Conservation (phyloP, 2,329 filamentous ascomycete genomes). For the Dothideomycetes sp. region DNA sequence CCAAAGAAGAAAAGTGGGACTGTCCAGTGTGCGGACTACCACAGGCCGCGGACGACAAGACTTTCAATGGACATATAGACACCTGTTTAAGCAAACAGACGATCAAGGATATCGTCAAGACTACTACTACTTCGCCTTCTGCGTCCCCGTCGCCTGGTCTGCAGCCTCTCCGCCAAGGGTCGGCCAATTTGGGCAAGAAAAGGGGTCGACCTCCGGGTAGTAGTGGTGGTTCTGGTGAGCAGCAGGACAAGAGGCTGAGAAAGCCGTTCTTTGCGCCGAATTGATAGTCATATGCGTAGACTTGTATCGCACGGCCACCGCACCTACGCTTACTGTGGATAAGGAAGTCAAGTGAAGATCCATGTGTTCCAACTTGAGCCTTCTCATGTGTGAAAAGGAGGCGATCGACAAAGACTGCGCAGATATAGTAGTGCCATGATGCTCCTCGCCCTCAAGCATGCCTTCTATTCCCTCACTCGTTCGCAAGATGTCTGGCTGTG, state of each 20-base stretch:
- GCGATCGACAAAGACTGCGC: too few species aligned
- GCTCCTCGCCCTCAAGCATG: too few species aligned
- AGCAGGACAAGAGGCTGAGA: background rate
- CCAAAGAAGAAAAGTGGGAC: conserved; percentile 50
- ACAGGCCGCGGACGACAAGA: conserved; percentile 61
- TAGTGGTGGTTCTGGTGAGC: background rate
- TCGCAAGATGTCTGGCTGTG: too few species aligned
- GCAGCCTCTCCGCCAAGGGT: conserved; percentile 8
- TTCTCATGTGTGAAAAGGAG: too few species aligned
- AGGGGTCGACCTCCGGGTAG: conserved; percentile 12
- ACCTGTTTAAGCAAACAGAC: conserved; percentile 76
- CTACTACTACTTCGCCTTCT: too few species aligned
- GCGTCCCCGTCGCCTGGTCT: conserved; percentile 10
- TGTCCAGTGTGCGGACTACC: conserved; percentile 81
- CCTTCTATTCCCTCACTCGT: too few species aligned
- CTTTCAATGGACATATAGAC: conserved; percentile 88
- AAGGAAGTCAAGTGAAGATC: too few species aligned
- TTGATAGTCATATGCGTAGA: too few species aligned
- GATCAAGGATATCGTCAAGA: conserved; percentile 71
- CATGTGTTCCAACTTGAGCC: too few species aligned
- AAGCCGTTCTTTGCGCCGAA: background rate
- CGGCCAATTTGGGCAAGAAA: conserved; percentile 14
- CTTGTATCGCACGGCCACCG: too few species aligned
- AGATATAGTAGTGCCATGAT: too few species aligned
- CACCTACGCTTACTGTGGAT: too few species aligned